Conservation (phyloP, 176 grass and related monocot genomes). For the Triticum urartu region DNA sequence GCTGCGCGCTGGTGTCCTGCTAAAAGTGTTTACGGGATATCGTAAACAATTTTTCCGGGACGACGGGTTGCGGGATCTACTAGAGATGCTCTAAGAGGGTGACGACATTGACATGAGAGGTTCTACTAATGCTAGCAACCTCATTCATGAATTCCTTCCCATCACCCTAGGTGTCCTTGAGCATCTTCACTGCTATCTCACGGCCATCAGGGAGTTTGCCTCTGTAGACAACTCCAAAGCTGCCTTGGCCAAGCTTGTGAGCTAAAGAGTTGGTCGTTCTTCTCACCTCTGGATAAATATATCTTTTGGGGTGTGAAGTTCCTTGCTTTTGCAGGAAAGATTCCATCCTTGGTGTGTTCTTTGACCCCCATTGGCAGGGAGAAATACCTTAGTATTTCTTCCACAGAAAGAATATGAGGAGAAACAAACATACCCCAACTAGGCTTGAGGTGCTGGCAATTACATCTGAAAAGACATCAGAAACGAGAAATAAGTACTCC, state of each 20-base stretch:
- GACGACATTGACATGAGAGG: constrained; percentile 41
- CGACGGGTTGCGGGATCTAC: no score
- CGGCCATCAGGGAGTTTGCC: constrained; percentile 18
- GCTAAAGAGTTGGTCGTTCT: constrained; percentile 39
- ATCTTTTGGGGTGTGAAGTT: constrained; percentile 30
- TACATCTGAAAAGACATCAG: background rate
- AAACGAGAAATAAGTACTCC: background rate
- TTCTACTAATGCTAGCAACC: constrained; percentile 37
- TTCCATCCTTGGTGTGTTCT: constrained; percentile 21
- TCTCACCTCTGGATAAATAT: constrained; percentile 27
- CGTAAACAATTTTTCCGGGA: no score
- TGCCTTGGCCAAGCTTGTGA: constrained; percentile 32
- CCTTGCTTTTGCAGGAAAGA: constrained; percentile 33
- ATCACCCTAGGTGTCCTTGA: background rate
- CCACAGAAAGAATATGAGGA: background rate
- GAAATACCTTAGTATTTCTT: background rate
- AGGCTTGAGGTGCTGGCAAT: background rate
- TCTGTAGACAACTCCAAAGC: constrained; percentile 26
- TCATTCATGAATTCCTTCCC: constrained; percentile 36
- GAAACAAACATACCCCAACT: background rate
- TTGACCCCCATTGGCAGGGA: background rate
- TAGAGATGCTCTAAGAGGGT: constrained; percentile 3
- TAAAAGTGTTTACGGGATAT: no score
- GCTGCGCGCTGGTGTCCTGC: no score
- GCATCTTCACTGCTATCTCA: constrained; percentile 32